Evolutionary conservation across 106 monocot genomes (phyloP), one percentile per base, ranked within the genome.

Genomic region (Allium sativum): DNA sequence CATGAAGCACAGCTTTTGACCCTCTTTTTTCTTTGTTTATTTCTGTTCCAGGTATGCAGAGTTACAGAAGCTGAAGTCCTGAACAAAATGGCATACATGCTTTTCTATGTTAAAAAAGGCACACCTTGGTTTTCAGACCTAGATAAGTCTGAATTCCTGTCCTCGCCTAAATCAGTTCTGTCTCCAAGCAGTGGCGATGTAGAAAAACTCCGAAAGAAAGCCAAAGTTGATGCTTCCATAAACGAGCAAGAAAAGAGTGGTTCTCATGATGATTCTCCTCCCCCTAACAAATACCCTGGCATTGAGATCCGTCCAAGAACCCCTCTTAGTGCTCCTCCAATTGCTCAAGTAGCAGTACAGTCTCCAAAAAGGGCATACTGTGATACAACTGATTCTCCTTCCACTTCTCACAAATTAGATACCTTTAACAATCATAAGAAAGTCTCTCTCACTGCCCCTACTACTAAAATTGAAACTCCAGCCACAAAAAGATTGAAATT

Each of bases 91-190:
- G 80, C 80, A 6, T 84, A 80, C 44, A 70, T 84, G 44, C 77
- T 84, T 44, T 84, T 84, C 72, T 84, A 84, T 53, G 14, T 77
- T 64, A 84, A 77, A 63, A 66, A 74, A 54, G 84, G 70, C 12
- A 48, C 62, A 10, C 77, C 77, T 44, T 84, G 80, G 84, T 84
- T 84, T 62, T 74, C 64, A 8, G 56, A 55, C 42, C 74, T 77
- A 18, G 22, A 80, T 56, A 68, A 80, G 17, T 31, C 53, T n/a
- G 19, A 64, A 19, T 67, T 45, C 21, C 19, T 44, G 42, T 58
- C 41, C 11, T 82, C 81, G 8, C 81, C 81, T 8, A 53, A 42
- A 47, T 82, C 81, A 11, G 73, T 82, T 40, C 58, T 70, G 74
- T 77, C 10, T 50, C 48, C 48, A 50, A 50, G 55, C 12, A 19